Evolutionary conservation across 139 green algal species (phyloP), one percentile per base, ranked within the genome.

Genomic region (Coccomyxa sp.): DNA sequence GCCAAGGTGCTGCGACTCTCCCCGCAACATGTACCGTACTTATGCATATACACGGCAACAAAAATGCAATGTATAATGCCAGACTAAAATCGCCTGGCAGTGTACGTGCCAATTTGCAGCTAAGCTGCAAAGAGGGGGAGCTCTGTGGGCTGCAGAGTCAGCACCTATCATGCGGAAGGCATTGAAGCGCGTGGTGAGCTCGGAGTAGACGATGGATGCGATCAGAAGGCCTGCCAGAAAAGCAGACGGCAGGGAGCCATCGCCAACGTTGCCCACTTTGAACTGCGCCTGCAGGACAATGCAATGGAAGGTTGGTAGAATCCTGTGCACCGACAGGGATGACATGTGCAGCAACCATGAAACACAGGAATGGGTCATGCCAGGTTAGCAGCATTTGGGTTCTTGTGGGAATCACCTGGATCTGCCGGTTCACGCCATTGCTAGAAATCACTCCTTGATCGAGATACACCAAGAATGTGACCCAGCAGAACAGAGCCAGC

Each of bases 211-310:
- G 12, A 96, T 93, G 0, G 93, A 96, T 21, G 91, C 91, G 15
- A 97, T 77, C 25, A 99, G 90, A 25, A 99, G 91, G 13, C 96
- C 96, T 11, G 98, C 89, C 92, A 99, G 96, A 90, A 99, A 99
- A 13, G 92, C 91, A 0, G 95, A 92, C 0, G 94, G 91, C 58
- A 99, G 90, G 58, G 98, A 79, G 0, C 96, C 96, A 71, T 71
- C 63, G 18, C 21, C 63, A 11, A 71, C 63, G 21, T 71, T 71
- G 18, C 63, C 63, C 63, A 71, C 18, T 1, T 71, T 1, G 10
- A 71, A 71, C 10, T 71, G 18, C 4, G 4, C 63, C 63, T 71
- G 21, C 63, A 71, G 63, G 9, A 71, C 18, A 25, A 71, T 28
- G 18, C 9, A 11, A 4, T 71, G 63, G 63, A 1, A 71, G 21